A percentile compares a stretch with the other conserved stretches of the same genome.
These are phyloP conservation scores for Chenopodium berlandieri DNA, from an alignment of 148 eudicot species.

Conservation along the genomic window DNA sequence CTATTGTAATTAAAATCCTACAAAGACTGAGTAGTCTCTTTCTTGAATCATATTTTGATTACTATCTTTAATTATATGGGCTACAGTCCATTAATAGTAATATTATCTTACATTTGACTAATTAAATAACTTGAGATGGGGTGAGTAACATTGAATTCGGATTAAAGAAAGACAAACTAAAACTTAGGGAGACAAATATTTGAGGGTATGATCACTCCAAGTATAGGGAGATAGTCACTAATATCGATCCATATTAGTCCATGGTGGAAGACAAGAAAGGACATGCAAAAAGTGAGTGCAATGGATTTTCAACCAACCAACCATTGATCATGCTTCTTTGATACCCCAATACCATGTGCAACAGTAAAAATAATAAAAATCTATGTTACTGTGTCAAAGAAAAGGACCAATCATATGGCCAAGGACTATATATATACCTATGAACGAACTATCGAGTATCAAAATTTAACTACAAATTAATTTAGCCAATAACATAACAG, in stretches of 20 bases:
- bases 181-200: neutral
- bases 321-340: neutral
- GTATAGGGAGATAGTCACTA: neutral
- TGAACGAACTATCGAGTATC: too few species aligned
- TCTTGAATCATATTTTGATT: neutral
- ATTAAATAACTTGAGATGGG: neutral
- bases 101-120: neutral
- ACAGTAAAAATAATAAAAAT: neutral
- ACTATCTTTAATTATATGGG: neutral
- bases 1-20: too few species aligned
- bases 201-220: slow-evolving; percentile 6
- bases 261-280: slow-evolving; percentile 31
- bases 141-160: slow-evolving; percentile 2
- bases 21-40: neutral
- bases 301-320: neutral
- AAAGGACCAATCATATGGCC: neutral
- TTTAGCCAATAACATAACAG: too few species aligned
- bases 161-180: neutral
- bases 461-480: too few species aligned
- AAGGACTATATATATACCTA: neutral
- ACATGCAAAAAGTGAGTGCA: slow-evolving; percentile 16
- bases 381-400: neutral
- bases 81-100: neutral
- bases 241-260: slow-evolving; percentile 1
- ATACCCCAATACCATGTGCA: neutral